Percentiles rank a stretch among this genome's conserved stretches.
phyloP scores from a whole-genome alignment of 2,329 filamentous ascomycete species.

The Nemania diffusa region DNA sequence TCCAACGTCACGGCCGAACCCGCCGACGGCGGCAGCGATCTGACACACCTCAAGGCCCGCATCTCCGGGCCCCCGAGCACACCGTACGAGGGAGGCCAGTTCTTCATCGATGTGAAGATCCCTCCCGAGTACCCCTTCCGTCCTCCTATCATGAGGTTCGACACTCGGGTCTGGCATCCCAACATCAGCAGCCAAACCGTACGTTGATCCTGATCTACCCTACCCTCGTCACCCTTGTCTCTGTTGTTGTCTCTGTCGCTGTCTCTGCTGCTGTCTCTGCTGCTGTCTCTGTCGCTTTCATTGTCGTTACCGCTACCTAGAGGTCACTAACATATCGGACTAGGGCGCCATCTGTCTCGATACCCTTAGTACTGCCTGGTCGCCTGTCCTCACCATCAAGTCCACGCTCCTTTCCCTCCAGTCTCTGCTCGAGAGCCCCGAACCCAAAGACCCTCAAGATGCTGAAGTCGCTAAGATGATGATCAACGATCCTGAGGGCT shows the following conservation, averaged over 20 bases:
- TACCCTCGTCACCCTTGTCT: not conserved
- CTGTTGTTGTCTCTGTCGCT: not conserved
- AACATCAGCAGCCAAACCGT: slow-evolving; percentile 96
- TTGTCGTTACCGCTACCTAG: not conserved
- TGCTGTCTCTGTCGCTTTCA: not conserved
- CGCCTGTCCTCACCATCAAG: slow-evolving; percentile 95
- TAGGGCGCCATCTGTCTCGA: slow-evolving; percentile 98
- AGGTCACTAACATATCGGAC: not conserved
- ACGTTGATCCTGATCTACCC: slow-evolving; percentile 38
- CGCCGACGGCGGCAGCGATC: slow-evolving; percentile 68
- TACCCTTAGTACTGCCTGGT: slow-evolving; percentile 90
- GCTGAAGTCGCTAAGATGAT: slow-evolving; percentile 95
- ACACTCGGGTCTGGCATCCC: slow-evolving; percentile 95
- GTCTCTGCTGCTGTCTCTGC: not conserved
- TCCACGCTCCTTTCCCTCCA: slow-evolving; percentile 92
- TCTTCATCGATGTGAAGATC: slow-evolving; percentile 84
- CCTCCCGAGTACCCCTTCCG: slow-evolving; percentile 93
- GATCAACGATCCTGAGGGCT: slow-evolving; percentile 79
- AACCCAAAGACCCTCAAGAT: slow-evolving; percentile 96
- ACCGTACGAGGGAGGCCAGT: slow-evolving; percentile 89
- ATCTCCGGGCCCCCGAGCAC: slow-evolving; percentile 92
- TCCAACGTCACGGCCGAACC: slow-evolving; percentile 80
- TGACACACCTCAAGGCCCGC: slow-evolving; percentile 84
- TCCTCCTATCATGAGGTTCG: slow-evolving; percentile 89
- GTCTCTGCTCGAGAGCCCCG: slow-evolving; percentile 90